phyloP scores from a whole-genome alignment of 2,329 filamentous ascomycete species.

The Ceratocystis alfenasii region DNA sequence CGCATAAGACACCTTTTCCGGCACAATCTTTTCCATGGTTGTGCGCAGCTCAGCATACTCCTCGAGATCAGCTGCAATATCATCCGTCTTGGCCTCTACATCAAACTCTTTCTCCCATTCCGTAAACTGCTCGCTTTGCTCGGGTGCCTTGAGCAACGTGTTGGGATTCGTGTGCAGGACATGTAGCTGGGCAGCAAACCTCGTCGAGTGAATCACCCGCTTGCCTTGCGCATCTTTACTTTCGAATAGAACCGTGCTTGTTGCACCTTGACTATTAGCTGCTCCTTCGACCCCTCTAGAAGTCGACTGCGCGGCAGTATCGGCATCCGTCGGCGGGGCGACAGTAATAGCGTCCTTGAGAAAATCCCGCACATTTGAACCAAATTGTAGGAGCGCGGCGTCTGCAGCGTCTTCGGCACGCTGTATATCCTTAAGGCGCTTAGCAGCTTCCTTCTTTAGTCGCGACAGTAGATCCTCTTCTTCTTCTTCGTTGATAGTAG shows the following conservation, averaged over 20 bases:
- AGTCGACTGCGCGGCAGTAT: constrained; percentile 30
- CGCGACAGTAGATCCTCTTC: constrained; percentile 60
- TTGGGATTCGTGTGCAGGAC: constrained; percentile 80
- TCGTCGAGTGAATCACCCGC: constrained; percentile 84
- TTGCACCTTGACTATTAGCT: constrained; percentile 32
- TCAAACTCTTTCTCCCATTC: constrained; percentile 64
- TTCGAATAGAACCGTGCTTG: constrained; percentile 70
- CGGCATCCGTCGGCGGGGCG: constrained; percentile 51
- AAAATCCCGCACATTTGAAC: constrained; percentile 78
- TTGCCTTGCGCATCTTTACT: constrained; percentile 84
- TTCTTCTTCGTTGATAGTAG: constrained; percentile 27
- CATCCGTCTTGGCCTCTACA: constrained; percentile 70
- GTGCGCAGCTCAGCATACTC: constrained; percentile 73
- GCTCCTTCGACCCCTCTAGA: background rate
- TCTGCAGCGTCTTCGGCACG: constrained; percentile 91
- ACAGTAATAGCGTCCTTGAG: constrained; percentile 83
- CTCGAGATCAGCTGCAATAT: constrained; percentile 69
- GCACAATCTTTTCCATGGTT: constrained; percentile 95
- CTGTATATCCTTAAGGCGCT: constrained; percentile 78
- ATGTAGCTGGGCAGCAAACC: constrained; percentile 91
- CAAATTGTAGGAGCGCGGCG: constrained; percentile 85
- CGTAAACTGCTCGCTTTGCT: constrained; percentile 55
- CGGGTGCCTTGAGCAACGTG: constrained; percentile 72
- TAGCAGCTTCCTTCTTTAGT: constrained; percentile 64
- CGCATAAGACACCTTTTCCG: constrained; percentile 75